Base-by-base conservation (phyloP, 1,284 basidiomycete species). In the Ganoderma boninense region DNA sequence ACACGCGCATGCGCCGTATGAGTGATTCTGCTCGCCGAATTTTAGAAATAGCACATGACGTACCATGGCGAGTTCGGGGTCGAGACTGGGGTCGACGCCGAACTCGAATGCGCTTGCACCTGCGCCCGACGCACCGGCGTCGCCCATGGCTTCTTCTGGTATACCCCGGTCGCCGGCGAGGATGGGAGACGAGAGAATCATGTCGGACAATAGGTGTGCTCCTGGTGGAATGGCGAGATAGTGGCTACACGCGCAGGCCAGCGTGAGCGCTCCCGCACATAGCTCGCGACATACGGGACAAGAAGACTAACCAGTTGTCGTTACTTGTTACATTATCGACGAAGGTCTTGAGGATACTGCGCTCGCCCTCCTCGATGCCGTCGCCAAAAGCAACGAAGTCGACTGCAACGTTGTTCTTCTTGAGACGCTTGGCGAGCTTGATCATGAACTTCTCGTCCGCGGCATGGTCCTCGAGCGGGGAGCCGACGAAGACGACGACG, bases 371-470 rank as follows among this genome's bases (percentile, higher is more conserved):
- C 77, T 92, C 91, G 65, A 93, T 89, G 6, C 89, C 90, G 74
- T 92, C 90, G 0, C 93, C 90, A 75, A 92, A 99, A 20, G 89
- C 91, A 52, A 99, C 86, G 69, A 99, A 87, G 82, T 99, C 97
- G 16, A 99, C 89, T 0, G 97, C 95, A 54, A 99, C 96, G 78
- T 99, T 99, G 83, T 99, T 99, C 92, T 99, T 99, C 87, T 98
- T 98, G 76, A 99, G 87, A 82, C 96, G 97, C 87, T 97, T 98
- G 29, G 97, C 97, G 20, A 99, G 89, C 81, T 91, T 92, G 75
- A 95, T 85, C 86, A 97, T 90, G 70, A 86, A 87, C 76, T 92
- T 91, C 79, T 95, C 92, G 72, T 94, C 90, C 8, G 89, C 87
- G 10, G 87, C 89, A 29, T 84, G 79, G n/a, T 87, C 89, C 42